These are phyloP conservation scores for Helicocarpus griseus DNA, from an alignment of 2,329 filamentous ascomycete species.

Conservation along the genomic window DNA sequence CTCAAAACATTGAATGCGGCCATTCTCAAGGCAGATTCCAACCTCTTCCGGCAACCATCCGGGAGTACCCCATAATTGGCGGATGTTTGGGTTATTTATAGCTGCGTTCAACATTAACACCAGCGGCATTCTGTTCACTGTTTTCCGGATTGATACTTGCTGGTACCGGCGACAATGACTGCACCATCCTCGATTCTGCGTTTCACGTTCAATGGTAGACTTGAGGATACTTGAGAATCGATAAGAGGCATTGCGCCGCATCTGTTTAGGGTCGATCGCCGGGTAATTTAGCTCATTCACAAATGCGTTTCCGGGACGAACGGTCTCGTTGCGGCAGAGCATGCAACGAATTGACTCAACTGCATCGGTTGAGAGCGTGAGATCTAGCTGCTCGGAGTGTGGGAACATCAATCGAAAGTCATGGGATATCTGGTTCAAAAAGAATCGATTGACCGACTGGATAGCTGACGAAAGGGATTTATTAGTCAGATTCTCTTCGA, in stretches of 20 bases:
- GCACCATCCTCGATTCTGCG: conserved; percentile 87
- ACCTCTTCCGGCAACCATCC: conserved; percentile 92
- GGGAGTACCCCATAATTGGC: conserved; percentile 71
- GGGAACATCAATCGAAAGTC: conserved; percentile 64
- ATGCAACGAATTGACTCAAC: conserved; percentile 63
- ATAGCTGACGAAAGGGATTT: conserved; percentile 70
- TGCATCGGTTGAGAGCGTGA: conserved; percentile 43
- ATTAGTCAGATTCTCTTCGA: conserved; percentile 72
- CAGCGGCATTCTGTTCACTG: conserved; percentile 68
- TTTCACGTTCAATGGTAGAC: conserved; percentile 79
- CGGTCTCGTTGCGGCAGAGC: conserved; percentile 78
- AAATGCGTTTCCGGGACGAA: conserved; percentile 65
- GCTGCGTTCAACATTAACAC: conserved; percentile 84
- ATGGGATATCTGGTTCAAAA: conserved; percentile 68
- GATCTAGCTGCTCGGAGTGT: conserved; percentile 57
- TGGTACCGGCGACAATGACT: conserved; percentile 85
- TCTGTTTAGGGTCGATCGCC: conserved; percentile 42
- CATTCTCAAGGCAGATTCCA: conserved; percentile 78
- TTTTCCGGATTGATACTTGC: conserved; percentile 73
- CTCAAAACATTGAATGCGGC: conserved; percentile 92
- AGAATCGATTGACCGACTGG: conserved; percentile 74
- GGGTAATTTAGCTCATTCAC: conserved; percentile 84
- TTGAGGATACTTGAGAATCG: conserved; percentile 88
- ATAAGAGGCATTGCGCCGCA: conserved; percentile 38
- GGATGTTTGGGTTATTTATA: conserved; percentile 59